Conservation (phyloP, 306 rosid genomes). For the Vachellia collinsii region DNA sequence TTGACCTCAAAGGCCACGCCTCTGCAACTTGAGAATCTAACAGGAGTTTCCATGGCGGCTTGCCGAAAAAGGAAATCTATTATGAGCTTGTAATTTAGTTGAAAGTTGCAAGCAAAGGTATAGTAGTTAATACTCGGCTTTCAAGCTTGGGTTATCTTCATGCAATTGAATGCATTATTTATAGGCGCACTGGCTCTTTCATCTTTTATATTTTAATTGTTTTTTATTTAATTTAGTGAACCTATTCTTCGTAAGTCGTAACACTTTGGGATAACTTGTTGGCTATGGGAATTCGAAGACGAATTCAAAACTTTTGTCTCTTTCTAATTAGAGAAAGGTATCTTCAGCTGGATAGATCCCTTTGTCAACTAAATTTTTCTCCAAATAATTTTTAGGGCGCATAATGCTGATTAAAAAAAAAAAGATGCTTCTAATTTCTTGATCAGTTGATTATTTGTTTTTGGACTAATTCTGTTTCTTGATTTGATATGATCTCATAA, state of each 20-base stretch:
- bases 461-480: neutral
- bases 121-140: neutral
- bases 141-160: neutral
- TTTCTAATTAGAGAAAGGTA: neutral
- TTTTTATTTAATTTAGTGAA: neutral
- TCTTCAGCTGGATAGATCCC: neutral
- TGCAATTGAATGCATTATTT: conserved; percentile 1
- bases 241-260: neutral
- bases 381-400: neutral
- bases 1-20: conserved; percentile 58
- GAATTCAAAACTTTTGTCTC: neutral
- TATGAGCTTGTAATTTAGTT: neutral
- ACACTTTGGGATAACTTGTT: neutral
- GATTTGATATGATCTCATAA: neutral
- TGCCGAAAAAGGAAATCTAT: neutral
- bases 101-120: neutral
- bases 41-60: conserved; percentile 32
- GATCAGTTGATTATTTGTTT: neutral
- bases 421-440: neutral
- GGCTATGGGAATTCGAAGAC: neutral
- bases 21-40: conserved; percentile 57
- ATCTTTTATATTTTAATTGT: neutral
- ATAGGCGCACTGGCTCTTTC: neutral
- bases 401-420: neutral
- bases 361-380: neutral